Conservation (phyloP, 2,329 filamentous ascomycete species). For the Trichoderma sp. region DNA sequence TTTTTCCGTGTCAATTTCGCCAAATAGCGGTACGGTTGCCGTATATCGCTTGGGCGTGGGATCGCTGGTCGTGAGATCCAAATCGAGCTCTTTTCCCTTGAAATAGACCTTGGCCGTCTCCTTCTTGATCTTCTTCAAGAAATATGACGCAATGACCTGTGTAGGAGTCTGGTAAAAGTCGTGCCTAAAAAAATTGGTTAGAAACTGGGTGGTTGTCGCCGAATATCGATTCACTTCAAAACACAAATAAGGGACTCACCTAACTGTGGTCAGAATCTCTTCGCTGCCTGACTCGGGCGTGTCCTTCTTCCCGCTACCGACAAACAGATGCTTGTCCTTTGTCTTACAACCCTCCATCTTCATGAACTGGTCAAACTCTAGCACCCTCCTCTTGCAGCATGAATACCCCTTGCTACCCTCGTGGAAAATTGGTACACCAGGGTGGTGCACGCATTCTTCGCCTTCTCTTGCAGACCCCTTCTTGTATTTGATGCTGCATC, state of each 20-base stretch:
- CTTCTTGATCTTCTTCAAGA: conserved; percentile 96
- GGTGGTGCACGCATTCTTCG: conserved; percentile 85
- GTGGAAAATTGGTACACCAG: conserved; percentile 90
- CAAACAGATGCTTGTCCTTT: conserved; percentile 79
- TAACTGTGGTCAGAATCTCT: conserved; percentile 75
- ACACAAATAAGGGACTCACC: conserved; percentile 48
- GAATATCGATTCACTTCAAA: not conserved
- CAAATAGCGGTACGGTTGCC: conserved; percentile 73
- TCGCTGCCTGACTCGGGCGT: conserved; percentile 55
- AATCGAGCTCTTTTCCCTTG: conserved; percentile 59
- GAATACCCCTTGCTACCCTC: conserved; percentile 98
- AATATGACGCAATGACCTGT: conserved; percentile 86
- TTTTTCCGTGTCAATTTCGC: conserved; percentile 71
- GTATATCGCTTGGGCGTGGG: conserved; percentile 75
- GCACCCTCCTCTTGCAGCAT: conserved; percentile 91
- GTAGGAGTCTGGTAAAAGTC: conserved; percentile 94
- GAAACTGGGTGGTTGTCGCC: not conserved
- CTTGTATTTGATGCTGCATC: conserved; percentile 69
- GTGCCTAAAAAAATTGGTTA: conserved; percentile 44
- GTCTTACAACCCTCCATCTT: conserved; percentile 89
- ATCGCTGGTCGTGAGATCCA: conserved; percentile 87
- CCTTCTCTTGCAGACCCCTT: conserved; percentile 61
- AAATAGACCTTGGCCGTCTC: conserved; percentile 73
- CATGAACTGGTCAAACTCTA: conserved; percentile 98
- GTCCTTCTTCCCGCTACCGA: conserved; percentile 72